Conservation (phyloP, 1,284 basidiomycete species). For the Testicularia cyperi region DNA sequence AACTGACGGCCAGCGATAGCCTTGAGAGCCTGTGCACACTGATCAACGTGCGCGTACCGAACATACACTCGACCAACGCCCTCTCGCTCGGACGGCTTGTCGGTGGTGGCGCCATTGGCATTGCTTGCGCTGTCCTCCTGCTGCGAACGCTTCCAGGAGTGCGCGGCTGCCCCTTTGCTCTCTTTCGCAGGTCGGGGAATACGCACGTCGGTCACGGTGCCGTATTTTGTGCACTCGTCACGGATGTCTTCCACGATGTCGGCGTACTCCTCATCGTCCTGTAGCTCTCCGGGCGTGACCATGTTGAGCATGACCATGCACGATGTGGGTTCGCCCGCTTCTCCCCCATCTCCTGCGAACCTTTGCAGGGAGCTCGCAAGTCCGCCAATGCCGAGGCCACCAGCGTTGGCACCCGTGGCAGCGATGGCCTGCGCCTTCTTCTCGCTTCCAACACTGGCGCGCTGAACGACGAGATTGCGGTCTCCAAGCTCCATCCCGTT, state of each 20-base stretch:
- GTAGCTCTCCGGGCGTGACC: constrained; percentile 90
- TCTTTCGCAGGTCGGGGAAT: constrained; percentile 51
- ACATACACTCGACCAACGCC: constrained; percentile 94
- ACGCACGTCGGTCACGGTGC: constrained; percentile 50
- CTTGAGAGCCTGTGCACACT: constrained; percentile 74
- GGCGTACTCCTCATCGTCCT: constrained; percentile 85
- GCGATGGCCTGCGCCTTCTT: constrained; percentile 43
- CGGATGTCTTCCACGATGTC: constrained; percentile 94
- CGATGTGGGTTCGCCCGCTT: constrained; percentile 63
- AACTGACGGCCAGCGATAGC: constrained; percentile 87
- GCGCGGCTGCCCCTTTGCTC: constrained; percentile 50
- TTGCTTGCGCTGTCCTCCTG: constrained; percentile 66
- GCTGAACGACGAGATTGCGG: constrained; percentile 91
- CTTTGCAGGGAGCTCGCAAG: constrained; percentile 51
- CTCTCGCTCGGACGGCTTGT: constrained; percentile 74
- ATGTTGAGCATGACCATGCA: constrained; percentile 98
- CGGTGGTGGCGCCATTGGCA: constrained; percentile 18
- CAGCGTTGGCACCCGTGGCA: constrained; percentile 59
- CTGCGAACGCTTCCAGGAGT: constrained; percentile 40
- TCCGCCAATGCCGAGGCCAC: constrained; percentile 50
- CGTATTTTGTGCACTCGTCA: constrained; percentile 68
- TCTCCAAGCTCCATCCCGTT: constrained; percentile 98
- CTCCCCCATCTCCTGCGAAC: constrained; percentile 54
- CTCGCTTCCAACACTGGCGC: constrained; percentile 77
- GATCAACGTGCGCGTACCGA: constrained; percentile 69